These are phyloP conservation scores for Tolypocladium nubicola DNA, from an alignment of 2,329 filamentous ascomycete species.

Conservation along the genomic window DNA sequence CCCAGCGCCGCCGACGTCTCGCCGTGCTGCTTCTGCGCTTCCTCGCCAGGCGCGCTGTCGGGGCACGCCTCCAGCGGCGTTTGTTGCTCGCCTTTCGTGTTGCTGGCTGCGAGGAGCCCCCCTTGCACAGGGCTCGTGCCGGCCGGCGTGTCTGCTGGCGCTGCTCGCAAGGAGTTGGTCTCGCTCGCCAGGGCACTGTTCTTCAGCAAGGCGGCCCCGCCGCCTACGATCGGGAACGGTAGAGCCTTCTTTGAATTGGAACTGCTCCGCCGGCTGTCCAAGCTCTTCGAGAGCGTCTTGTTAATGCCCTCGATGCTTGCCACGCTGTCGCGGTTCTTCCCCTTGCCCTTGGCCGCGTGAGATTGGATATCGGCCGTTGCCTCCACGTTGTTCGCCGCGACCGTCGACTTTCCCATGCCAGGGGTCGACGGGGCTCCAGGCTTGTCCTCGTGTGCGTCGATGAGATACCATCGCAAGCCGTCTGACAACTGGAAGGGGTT, in stretches of 20 bases:
- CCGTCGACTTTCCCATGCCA: constrained; percentile 82
- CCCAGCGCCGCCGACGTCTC: constrained; percentile 13
- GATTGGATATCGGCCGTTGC: constrained; percentile 64
- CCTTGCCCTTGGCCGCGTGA: constrained; percentile 34
- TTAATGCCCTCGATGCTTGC: constrained; percentile 61
- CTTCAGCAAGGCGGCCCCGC: constrained; percentile 29
- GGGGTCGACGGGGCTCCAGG: constrained; percentile 85
- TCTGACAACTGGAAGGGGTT: constrained; percentile 97
- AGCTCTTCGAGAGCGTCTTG: constrained; percentile 72
- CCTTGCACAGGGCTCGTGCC: constrained; percentile 30
- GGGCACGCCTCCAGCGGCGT: constrained; percentile 4
- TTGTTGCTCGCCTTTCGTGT: constrained; percentile 9
- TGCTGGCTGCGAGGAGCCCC: constrained; percentile 12
- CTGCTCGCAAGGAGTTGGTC: constrained; percentile 46
- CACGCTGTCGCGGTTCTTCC: constrained; percentile 32
- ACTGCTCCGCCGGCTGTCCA: constrained; percentile 86
- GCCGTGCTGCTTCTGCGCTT: constrained; percentile 12
- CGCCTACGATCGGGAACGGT: constrained; percentile 35
- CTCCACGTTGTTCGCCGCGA: constrained; percentile 78
- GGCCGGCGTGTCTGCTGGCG: constrained; percentile 28
- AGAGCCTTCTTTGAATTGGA: constrained; percentile 71
- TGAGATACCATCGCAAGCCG: constrained; percentile 88
- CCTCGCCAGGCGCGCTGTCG: not conserved
- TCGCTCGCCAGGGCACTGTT: constrained; percentile 45
- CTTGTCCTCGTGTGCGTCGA: constrained; percentile 91